Conservation (phyloP, 2,329 filamentous ascomycete species). For the Fusarium sp. region DNA sequence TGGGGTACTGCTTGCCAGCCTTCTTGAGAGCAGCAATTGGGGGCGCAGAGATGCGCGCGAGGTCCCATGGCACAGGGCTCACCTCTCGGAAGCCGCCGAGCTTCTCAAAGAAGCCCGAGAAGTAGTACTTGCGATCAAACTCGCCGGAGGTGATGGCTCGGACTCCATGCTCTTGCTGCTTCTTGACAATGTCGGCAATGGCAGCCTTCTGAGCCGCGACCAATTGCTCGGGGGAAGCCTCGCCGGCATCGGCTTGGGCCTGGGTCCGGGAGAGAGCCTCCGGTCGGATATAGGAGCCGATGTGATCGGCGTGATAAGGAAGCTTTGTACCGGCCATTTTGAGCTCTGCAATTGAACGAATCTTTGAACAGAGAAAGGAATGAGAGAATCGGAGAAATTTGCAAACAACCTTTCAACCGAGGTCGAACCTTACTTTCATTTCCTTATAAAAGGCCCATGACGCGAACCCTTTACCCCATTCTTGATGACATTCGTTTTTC, state of each 20-base stretch:
- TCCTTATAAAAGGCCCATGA: conserved; percentile 31
- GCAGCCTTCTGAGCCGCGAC: conserved; percentile 69
- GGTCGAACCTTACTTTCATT: background rate
- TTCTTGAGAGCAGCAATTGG: conserved; percentile 55
- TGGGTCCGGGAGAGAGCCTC: conserved; percentile 68
- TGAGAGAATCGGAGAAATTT: background rate
- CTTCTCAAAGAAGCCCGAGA: conserved; percentile 62
- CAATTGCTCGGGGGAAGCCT: conserved; percentile 57
- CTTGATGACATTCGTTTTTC: conserved; percentile 29
- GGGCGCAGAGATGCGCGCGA: conserved; percentile 52
- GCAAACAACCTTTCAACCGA: conserved; percentile 12
- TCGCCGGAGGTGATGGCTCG: conserved; percentile 77
- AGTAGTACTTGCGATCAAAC: conserved; percentile 67
- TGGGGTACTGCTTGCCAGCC: conserved; percentile 53
- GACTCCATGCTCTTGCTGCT: conserved; percentile 73
- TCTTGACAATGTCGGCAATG: conserved; percentile 73
- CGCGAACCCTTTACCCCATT: conserved; percentile 22
- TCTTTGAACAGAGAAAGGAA: background rate
- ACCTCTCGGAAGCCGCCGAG: conserved; percentile 55
- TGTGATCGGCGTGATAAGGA: conserved; percentile 79
- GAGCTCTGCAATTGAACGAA: background rate
- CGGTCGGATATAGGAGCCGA: conserved; percentile 77
- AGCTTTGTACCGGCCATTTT: conserved; percentile 46
- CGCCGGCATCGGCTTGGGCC: conserved; percentile 61
- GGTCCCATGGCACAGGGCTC: conserved; percentile 53